Evolutionary conservation across 73 alveolate species (phyloP).

Genomic region (Blepharisma stoltei): DNA sequence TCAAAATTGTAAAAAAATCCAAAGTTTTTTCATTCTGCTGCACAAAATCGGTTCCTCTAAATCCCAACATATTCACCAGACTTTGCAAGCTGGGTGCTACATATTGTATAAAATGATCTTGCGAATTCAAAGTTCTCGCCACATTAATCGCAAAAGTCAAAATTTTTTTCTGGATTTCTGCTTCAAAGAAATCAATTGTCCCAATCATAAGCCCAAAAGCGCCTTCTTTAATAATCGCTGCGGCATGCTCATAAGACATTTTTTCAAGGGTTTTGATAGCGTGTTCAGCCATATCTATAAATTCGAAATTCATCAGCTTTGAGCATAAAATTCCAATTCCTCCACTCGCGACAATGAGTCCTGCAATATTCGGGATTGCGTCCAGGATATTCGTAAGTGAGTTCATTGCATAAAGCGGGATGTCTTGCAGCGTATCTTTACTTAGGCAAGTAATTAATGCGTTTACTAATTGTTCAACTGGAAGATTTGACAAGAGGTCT

Average conservation of each 20-base stretch:
- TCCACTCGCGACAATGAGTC: constrained; percentile 5
- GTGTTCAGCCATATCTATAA: constrained; percentile 26
- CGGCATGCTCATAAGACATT: constrained; percentile 25
- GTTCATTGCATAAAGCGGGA: constrained; percentile 16
- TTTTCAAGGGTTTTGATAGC: constrained; percentile 26
- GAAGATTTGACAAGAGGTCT: constrained; percentile 11
- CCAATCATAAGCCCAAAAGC: constrained; percentile 20
- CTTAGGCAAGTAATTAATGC: constrained; percentile 8
- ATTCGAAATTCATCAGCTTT: constrained; percentile 19
- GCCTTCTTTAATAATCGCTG: constrained; percentile 30
- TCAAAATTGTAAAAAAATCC: background rate
- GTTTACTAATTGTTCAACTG: background rate
- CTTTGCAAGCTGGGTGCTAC: background rate
- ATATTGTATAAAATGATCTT: background rate
- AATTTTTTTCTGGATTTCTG: constrained; percentile 12
- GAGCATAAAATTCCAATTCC: constrained; percentile 26
- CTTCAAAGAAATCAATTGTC: constrained; percentile 27
- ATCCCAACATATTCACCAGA: background rate
- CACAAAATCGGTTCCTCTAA: constrained; percentile 4
- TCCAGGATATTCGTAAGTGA: constrained; percentile 12
- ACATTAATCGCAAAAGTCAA: constrained; percentile 12
- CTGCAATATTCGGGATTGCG: constrained; percentile 6
- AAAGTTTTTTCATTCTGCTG: constrained; percentile 15
- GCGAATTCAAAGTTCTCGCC: constrained; percentile 3
- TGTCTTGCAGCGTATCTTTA: constrained; percentile 19